Percentiles rank a stretch among this genome's conserved stretches.
Conservation (phyloP, 768 basidiomycete genomes). For the Collybia nuda region DNA sequence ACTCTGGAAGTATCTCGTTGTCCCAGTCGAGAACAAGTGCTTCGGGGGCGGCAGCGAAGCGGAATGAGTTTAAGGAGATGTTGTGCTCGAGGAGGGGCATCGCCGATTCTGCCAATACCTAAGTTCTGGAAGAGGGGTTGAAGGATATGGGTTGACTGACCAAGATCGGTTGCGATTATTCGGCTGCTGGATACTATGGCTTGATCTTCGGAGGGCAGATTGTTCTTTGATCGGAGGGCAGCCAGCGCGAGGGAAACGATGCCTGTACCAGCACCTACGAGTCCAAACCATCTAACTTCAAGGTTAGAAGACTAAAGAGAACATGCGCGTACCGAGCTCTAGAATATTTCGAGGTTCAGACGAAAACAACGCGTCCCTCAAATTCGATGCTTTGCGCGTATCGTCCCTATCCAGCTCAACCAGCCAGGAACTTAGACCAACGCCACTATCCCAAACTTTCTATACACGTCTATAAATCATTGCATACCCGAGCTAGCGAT, state of each 20-base stretch:
- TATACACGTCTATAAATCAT: slow-evolving; percentile 37
- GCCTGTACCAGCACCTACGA: slow-evolving; percentile 82
- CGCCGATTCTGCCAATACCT: slow-evolving; percentile 59
- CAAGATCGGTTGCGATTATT: slow-evolving; percentile 71
- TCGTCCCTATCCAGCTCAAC: slow-evolving; percentile 29
- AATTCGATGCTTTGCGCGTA: slow-evolving; percentile 4
- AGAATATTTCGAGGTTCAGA: slow-evolving; percentile 43
- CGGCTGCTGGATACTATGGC: slow-evolving; percentile 14
- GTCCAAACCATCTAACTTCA: background rate
- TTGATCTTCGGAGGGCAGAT: slow-evolving; percentile 8
- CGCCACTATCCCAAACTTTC: slow-evolving; percentile 98
- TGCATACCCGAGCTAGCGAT: slow-evolving; percentile 7
- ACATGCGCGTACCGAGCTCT: slow-evolving; percentile 61
- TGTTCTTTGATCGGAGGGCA: slow-evolving; percentile 44
- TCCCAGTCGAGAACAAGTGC: slow-evolving; percentile 76
- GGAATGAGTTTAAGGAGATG: slow-evolving; percentile 42
- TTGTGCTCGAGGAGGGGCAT: slow-evolving; percentile 79
- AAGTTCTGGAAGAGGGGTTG: background rate
- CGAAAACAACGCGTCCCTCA: slow-evolving; percentile 40
- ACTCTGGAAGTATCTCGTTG: slow-evolving; percentile 47
- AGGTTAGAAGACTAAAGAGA: background rate
- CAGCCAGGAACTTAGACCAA: slow-evolving; percentile 84
- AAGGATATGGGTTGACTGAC: slow-evolving; percentile 39
- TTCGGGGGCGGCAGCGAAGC: slow-evolving; percentile 32
- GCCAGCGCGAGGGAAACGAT: slow-evolving; percentile 72